Conservation (phyloP, 2,329 filamentous ascomycete species). For the Xylariaceae sp. region DNA sequence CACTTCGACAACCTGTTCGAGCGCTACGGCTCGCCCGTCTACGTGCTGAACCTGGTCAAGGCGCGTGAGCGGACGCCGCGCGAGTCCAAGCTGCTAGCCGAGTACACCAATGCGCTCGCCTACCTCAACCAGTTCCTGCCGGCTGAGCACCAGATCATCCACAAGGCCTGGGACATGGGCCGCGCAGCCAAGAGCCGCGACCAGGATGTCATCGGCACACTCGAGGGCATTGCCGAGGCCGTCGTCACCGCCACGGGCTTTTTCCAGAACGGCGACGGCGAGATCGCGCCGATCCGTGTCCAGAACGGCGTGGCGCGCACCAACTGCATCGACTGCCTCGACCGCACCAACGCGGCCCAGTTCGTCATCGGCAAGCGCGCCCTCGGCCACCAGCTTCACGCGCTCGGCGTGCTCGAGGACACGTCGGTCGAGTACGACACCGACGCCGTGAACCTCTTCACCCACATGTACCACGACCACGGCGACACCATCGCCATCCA, state of each 20-base stretch:
- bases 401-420: slow-evolving; percentile 75
- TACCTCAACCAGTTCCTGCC: slow-evolving; percentile 96
- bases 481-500: slow-evolving; percentile 97
- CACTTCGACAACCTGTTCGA: slow-evolving; percentile 95
- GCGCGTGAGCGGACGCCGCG: slow-evolving; percentile 78
- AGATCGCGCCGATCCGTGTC: slow-evolving; percentile 56
- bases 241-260: slow-evolving; percentile 83
- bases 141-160: slow-evolving; percentile 73
- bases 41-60: slow-evolving; percentile 87
- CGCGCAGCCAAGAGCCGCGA: slow-evolving; percentile 85
- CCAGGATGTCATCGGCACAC: slow-evolving; percentile 86
- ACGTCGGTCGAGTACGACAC: slow-evolving; percentile 85
- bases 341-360: slow-evolving; percentile 94
- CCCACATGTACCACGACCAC: slow-evolving; percentile 97
- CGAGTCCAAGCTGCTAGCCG: slow-evolving; percentile 82
- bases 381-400: slow-evolving; percentile 84
- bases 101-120: slow-evolving; percentile 78
- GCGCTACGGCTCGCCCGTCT: slow-evolving; percentile 86
- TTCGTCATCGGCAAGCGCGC: slow-evolving; percentile 96
- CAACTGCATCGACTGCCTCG: slow-evolving; percentile 96
- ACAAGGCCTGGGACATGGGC: slow-evolving; percentile 98
- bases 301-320: slow-evolving; percentile 92
- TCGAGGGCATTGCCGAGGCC: slow-evolving; percentile 83
- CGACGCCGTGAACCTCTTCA: slow-evolving; percentile 92
- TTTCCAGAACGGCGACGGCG: slow-evolving; percentile 82